These are phyloP conservation scores for Isatis tinctoria DNA, from an alignment of 345 rosid species.

Conservation along the genomic window DNA sequence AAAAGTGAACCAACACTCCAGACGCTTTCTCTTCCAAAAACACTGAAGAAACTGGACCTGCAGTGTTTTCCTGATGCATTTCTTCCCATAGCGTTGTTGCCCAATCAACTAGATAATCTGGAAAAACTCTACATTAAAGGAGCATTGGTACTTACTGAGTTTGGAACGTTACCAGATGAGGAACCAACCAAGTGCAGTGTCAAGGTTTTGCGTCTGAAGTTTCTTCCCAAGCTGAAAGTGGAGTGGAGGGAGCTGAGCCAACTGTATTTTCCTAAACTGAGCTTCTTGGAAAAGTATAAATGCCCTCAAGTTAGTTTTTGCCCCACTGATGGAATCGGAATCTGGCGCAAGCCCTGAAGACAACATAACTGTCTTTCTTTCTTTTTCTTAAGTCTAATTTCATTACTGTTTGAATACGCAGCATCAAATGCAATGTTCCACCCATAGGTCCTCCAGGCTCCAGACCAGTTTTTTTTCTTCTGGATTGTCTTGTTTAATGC, in stretches of 20 bases:
- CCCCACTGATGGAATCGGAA: constrained; percentile 28
- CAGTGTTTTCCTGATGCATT: constrained; percentile 24
- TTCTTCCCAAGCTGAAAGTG: constrained; percentile 25
- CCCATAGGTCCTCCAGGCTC: too few species aligned
- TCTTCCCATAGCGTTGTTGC: constrained; percentile 25
- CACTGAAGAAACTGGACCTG: constrained; percentile 37
- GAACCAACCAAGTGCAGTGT: not conserved
- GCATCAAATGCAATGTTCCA: too few species aligned
- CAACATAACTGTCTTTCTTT: too few species aligned
- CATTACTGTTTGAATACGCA: too few species aligned
- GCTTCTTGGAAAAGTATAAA: constrained; percentile 21
- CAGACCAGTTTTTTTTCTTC: too few species aligned
- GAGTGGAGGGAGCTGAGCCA: constrained; percentile 23
- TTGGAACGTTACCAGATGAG: not conserved
- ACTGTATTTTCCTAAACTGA: constrained; percentile 8
- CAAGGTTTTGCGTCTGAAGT: constrained; percentile 28
- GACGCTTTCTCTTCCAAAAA: constrained; percentile 22
- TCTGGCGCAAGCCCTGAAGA: constrained; percentile 31
- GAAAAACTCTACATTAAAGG: constrained; percentile 38
- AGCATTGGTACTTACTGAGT: constrained; percentile 23
- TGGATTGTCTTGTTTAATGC: too few species aligned
- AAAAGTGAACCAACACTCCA: too few species aligned
- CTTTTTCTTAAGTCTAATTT: too few species aligned
- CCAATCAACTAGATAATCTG: not conserved
- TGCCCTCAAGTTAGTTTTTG: constrained; percentile 31